Evolutionary conservation across 192 early-diverging fungal species (phyloP).

Genomic region (Mortierella antarctica): DNA sequence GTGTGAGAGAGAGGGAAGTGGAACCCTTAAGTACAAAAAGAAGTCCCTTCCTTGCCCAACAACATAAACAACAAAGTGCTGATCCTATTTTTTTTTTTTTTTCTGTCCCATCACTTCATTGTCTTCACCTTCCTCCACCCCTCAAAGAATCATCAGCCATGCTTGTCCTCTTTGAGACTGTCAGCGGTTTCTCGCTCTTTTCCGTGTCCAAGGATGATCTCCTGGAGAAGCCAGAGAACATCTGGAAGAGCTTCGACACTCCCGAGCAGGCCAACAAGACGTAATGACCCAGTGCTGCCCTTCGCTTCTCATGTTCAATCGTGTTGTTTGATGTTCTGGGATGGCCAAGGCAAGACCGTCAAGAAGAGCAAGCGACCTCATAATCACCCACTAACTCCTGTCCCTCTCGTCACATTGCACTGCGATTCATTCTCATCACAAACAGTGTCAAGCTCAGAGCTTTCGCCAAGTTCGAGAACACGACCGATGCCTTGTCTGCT

Average conservation of each 20-base stretch:
- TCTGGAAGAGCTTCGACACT: conserved; percentile 91
- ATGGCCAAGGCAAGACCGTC: no score
- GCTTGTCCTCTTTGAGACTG: conserved; percentile 97
- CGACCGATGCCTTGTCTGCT: conserved; percentile 94
- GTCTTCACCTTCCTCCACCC: conserved; percentile 2
- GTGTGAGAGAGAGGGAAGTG: no score
- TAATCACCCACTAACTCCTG: no score
- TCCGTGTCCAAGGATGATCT: conserved; percentile 92
- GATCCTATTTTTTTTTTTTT: conserved; percentile 30
- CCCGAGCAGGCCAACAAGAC: conserved; percentile 89
- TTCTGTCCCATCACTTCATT: conserved; percentile 4
- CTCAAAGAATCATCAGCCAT: conserved; percentile 55
- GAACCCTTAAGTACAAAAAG: background rate
- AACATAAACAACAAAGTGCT: conserved; percentile 16
- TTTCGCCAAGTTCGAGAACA: conserved; percentile 99
- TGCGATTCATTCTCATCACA: background rate
- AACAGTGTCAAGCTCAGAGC: conserved; percentile 91
- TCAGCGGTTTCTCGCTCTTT: conserved; percentile 97
- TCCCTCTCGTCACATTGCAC: no score
- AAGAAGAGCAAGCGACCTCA: no score
- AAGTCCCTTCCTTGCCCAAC: background rate
- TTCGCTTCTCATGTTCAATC: background rate
- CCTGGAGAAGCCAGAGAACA: conserved; percentile 85
- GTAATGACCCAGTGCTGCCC: conserved; percentile 57
- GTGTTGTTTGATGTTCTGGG: background rate